Percentiles rank a stretch among this genome's conserved stretches.
These are phyloP conservation scores for Didymella keratinophila DNA, from an alignment of 2,329 filamentous ascomycete species.

Conservation along the genomic window DNA sequence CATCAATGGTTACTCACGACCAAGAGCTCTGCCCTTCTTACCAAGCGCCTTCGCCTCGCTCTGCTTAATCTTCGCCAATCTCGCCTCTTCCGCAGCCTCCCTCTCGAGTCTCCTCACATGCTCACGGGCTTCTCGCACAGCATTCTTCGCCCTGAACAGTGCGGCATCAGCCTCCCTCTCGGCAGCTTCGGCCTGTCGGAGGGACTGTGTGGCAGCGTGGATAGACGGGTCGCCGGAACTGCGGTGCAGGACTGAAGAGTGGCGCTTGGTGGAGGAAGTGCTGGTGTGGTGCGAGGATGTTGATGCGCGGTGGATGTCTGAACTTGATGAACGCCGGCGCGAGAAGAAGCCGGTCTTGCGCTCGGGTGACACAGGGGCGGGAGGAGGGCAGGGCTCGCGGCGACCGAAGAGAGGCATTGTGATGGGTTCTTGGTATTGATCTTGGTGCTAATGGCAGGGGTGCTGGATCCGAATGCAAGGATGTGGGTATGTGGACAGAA, in stretches of 20 bases:
- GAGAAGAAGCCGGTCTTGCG: conserved; percentile 47
- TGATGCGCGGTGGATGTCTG: conserved; percentile 31
- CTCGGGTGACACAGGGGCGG: conserved; percentile 31
- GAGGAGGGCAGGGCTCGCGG: conserved; percentile 36
- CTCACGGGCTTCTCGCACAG: conserved; percentile 69
- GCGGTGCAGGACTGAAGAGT: conserved; percentile 52
- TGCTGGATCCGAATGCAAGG: neutral
- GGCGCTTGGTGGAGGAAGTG: conserved; percentile 38
- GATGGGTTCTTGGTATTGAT: neutral
- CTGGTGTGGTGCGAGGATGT: conserved; percentile 29
- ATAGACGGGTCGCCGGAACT: conserved; percentile 67
- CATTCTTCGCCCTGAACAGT: conserved; percentile 63
- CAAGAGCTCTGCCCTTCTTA: conserved; percentile 73
- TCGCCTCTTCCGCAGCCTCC: conserved; percentile 63
- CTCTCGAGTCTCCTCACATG: conserved; percentile 69
- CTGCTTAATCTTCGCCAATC: conserved; percentile 73
- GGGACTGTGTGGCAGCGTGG: conserved; percentile 66
- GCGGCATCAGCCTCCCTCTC: conserved; percentile 72
- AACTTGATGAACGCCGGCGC: conserved; percentile 48
- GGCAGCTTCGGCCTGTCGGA: conserved; percentile 68
- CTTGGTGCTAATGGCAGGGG: neutral
- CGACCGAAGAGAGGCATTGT: conserved; percentile 49
- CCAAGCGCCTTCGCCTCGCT: conserved; percentile 69
- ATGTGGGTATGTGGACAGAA: neutral
- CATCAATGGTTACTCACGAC: conserved; percentile 61